Percentiles rank a stretch among this genome's conserved stretches.
Evolutionary conservation across 306 rosid species (phyloP).

Genomic region (Vigna reflexopilosa): DNA sequence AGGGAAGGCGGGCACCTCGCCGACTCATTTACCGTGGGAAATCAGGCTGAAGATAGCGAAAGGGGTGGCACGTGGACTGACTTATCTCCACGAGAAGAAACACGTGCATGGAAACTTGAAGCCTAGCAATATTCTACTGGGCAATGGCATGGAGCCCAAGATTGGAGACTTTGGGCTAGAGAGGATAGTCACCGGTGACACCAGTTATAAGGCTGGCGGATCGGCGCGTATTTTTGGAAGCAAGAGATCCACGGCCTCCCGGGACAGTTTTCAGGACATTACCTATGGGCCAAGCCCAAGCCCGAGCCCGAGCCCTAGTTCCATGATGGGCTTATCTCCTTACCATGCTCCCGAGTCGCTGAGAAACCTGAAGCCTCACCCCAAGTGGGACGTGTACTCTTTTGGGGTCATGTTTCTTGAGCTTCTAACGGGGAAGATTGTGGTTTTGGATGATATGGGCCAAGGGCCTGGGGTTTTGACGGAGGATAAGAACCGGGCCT

Average conservation of each 20-base stretch:
- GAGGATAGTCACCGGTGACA: constrained; percentile 65
- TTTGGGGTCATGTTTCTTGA: constrained; percentile 90
- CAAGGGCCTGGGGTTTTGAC: constrained; percentile 63
- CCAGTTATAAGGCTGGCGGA: constrained; percentile 64
- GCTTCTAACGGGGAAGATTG: constrained; percentile 79
- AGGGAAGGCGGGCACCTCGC: constrained; percentile 96
- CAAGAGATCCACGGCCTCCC: constrained; percentile 77
- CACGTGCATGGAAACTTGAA: constrained; percentile 93
- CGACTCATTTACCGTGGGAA: constrained; percentile 98
- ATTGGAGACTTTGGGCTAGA: constrained; percentile 95
- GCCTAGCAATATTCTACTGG: constrained; percentile 88
- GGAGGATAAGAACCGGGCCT: constrained; percentile 72
- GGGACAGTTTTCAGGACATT: constrained; percentile 75
- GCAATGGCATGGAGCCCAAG: constrained; percentile 80
- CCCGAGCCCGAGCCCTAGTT: constrained; percentile 95
- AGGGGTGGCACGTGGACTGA: constrained; percentile 94
- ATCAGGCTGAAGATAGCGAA: constrained; percentile 78
- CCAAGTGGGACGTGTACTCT: constrained; percentile 93
- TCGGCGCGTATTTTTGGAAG: constrained; percentile 90
- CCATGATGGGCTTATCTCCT: constrained; percentile 64
- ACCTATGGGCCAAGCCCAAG: constrained; percentile 79
- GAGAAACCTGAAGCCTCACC: constrained; percentile 79
- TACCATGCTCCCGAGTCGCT: constrained; percentile 85
- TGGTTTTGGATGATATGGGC: constrained; percentile 76
- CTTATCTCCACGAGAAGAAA: constrained; percentile 94